Evolutionary conservation across 805 yeast genomes (phyloP).

Genomic region (Blastobotrys mokoenaii): DNA sequence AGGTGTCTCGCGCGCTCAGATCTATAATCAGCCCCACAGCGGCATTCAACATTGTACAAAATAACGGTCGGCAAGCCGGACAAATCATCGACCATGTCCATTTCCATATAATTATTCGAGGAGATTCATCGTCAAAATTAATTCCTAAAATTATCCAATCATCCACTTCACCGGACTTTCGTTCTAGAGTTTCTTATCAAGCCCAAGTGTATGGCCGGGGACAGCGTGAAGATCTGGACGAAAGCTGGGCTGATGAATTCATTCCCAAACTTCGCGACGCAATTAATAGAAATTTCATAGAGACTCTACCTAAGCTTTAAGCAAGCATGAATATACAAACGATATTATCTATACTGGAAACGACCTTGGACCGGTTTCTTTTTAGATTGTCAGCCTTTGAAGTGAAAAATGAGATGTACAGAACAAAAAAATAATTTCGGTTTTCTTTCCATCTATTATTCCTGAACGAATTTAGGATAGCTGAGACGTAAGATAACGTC

Average conservation of each 20-base stretch:
- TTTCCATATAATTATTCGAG: slow-evolving; percentile 77
- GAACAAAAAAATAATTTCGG: too few species aligned
- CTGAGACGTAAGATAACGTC: too few species aligned
- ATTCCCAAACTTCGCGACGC: slow-evolving; percentile 10
- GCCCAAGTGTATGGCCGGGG: slow-evolving; percentile 27
- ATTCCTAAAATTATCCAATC: neutral
- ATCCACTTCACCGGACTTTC: neutral
- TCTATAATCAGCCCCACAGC: slow-evolving; percentile 10
- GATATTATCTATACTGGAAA: too few species aligned
- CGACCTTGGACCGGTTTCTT: too few species aligned
- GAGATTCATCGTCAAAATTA: neutral
- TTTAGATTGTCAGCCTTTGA: too few species aligned
- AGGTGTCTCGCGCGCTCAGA: slow-evolving; percentile 21
- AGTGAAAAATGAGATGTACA: too few species aligned
- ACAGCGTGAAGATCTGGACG: slow-evolving; percentile 26
- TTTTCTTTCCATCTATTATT: too few species aligned
- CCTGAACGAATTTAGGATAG: too few species aligned
- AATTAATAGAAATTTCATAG: neutral
- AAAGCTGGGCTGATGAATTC: slow-evolving; percentile 11
- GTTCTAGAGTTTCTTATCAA: slow-evolving; percentile 18
- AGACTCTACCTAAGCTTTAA: neutral
- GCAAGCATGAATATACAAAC: slow-evolving; percentile 12
- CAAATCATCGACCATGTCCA: slow-evolving; percentile 93
- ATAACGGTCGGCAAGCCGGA: slow-evolving; percentile 81
- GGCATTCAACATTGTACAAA: slow-evolving; percentile 30